A percentile compares a stretch with the other conserved stretches of the same genome.
These are phyloP conservation scores for Paracamarosporium sp. DNA, from an alignment of 2,329 filamentous ascomycete genomes.

Conservation along the genomic window DNA sequence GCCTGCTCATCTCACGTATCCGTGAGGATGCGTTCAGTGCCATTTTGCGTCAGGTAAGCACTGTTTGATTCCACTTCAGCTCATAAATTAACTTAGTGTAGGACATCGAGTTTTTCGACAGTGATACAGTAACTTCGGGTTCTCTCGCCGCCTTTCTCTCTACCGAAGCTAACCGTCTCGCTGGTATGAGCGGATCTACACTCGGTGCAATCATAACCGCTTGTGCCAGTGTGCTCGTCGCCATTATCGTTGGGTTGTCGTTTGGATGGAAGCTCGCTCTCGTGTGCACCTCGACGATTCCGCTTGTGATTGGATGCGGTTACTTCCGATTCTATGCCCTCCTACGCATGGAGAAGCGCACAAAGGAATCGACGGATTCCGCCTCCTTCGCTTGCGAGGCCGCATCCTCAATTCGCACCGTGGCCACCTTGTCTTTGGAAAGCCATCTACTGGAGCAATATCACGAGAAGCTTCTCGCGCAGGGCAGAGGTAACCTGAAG, in stretches of 20 bases:
- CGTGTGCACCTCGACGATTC: constrained; percentile 80
- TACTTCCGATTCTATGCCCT: constrained; percentile 90
- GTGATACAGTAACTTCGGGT: constrained; percentile 87
- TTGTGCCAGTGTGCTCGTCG: constrained; percentile 76
- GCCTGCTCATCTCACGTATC: constrained; percentile 77
- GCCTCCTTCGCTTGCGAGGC: constrained; percentile 93
- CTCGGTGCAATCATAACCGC: constrained; percentile 87
- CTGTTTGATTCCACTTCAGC: constrained; percentile 40
- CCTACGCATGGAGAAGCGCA: constrained; percentile 80
- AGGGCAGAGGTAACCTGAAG: constrained; percentile 72
- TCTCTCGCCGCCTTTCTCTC: constrained; percentile 74
- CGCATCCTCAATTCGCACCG: constrained; percentile 91
- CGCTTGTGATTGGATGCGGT: constrained; percentile 78
- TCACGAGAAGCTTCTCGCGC: constrained; percentile 69
- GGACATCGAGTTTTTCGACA: constrained; percentile 91
- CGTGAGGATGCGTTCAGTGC: constrained; percentile 82
- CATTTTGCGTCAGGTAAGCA: constrained; percentile 70
- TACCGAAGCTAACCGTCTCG: constrained; percentile 85
- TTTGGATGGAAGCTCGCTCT: constrained; percentile 90
- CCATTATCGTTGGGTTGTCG: constrained; percentile 71
- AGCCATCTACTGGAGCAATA: constrained; percentile 79
- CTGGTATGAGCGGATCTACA: constrained; percentile 86
- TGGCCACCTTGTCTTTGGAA: constrained; percentile 91
- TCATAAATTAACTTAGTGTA: constrained; percentile 44
- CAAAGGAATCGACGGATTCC: constrained; percentile 77